Evolutionary conservation across 2,329 filamentous ascomycete genomes (phyloP).

Genomic region (Trichoderma sp.): DNA sequence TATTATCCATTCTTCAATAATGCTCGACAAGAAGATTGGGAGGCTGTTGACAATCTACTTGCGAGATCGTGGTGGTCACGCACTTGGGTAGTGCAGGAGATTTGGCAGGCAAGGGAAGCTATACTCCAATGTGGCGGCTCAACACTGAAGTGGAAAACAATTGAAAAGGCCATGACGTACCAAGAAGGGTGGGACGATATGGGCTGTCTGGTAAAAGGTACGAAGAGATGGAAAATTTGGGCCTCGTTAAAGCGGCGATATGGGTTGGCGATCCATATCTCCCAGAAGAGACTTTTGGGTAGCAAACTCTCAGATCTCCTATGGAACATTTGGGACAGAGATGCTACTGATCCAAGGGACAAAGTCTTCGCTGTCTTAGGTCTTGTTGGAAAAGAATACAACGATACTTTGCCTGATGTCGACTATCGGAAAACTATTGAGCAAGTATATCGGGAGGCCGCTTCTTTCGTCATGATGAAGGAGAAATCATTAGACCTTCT

Average conservation of each 20-base stretch:
- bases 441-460: background rate
- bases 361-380: background rate
- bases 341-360: background rate
- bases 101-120: background rate
- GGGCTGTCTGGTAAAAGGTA: background rate
- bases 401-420: background rate
- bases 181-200: constrained; percentile 1
- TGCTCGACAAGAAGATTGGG: background rate
- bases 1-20: background rate
- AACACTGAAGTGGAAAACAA: background rate
- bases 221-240: background rate
- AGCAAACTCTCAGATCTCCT: background rate
- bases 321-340: background rate
- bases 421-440: background rate
- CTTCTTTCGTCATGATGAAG: background rate
- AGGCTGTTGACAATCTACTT: background rate
- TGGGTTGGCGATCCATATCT: background rate
- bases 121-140: background rate
- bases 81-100: background rate
- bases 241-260: background rate
- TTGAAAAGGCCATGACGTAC: background rate
- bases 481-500: background rate
- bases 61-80: background rate
- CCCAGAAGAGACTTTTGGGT: background rate
- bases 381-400: background rate